phyloP scores from a whole-genome alignment of 192 early-diverging fungal species.

The Backusella morwellensis region DNA sequence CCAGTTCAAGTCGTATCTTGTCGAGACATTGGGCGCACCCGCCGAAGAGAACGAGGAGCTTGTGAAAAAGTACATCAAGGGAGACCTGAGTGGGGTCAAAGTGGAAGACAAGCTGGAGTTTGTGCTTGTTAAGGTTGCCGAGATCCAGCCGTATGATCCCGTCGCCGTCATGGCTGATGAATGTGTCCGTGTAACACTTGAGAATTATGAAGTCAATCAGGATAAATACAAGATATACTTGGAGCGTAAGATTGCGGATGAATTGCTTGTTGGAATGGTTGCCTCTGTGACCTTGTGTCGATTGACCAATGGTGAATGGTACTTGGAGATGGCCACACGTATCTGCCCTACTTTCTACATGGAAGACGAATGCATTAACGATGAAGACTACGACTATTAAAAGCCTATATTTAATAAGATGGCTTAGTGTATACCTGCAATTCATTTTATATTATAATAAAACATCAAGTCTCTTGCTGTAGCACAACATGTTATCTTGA shows the following conservation, averaged over 20 bases:
- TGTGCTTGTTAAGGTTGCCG: conserved; percentile 1
- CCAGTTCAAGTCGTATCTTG: conserved; percentile 8
- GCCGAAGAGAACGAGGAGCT: neutral
- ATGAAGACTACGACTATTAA: conserved; percentile 19
- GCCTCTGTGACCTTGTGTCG: conserved; percentile 15
- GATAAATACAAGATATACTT: conserved; percentile 14
- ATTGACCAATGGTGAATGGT: conserved; percentile 27
- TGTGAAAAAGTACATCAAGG: neutral
- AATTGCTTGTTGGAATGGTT: conserved; percentile 24
- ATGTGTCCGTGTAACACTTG: neutral
- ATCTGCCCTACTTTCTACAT: conserved; percentile 34
- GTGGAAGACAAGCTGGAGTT: neutral
- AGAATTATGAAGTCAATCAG: neutral
- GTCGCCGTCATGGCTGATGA: neutral
- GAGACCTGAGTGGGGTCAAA: neutral
- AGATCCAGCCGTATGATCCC: neutral
- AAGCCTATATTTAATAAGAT: too few relatives aligned
- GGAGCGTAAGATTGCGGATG: conserved; percentile 23
- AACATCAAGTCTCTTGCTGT: too few relatives aligned
- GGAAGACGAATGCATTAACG: conserved; percentile 26
- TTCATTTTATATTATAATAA: too few relatives aligned
- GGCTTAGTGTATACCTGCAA: neutral
- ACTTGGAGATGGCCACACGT: conserved; percentile 12
- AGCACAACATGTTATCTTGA: too few relatives aligned
- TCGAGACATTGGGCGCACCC: conserved; percentile 13